Evolutionary conservation across 1,284 basidiomycete genomes (phyloP).

Genomic region (Abortiporus biennis): DNA sequence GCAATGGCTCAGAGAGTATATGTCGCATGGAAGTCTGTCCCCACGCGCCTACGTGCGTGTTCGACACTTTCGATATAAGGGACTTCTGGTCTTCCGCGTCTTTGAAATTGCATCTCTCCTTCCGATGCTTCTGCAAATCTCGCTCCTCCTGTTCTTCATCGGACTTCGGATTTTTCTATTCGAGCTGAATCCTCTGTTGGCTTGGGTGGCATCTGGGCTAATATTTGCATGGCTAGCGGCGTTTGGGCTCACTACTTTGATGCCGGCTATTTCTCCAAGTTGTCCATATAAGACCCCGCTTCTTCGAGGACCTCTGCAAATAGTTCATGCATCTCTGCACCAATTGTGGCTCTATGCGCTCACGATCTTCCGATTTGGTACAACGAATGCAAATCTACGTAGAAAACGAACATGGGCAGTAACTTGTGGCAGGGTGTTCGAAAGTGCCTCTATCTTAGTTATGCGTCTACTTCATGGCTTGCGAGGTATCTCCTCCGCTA

Average conservation of each 20-base stretch:
- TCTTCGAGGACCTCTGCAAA: no score
- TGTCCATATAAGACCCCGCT: slow-evolving; percentile 1
- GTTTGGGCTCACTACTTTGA: neutral
- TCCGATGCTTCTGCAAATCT: slow-evolving; percentile 18
- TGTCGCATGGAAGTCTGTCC: neutral
- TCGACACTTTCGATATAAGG: slow-evolving; percentile 17
- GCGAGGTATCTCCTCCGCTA: no score
- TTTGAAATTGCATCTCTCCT: slow-evolving; percentile 13
- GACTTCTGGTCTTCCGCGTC: slow-evolving; percentile 18
- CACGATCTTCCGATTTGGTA: no score
- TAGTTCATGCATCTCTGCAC: no score
- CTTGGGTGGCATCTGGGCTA: neutral
- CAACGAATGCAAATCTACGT: no score
- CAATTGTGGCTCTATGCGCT: no score
- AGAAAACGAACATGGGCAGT: no score
- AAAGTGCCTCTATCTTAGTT: no score
- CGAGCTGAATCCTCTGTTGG: neutral
- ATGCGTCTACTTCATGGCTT: no score
- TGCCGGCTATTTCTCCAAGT: neutral
- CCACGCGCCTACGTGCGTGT: slow-evolving; percentile 2
- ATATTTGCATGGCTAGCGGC: neutral
- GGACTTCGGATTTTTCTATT: slow-evolving; percentile 16
- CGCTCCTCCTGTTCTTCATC: slow-evolving; percentile 15
- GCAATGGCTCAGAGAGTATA: slow-evolving; percentile 1
- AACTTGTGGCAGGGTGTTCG: no score